Evolutionary conservation across 345 rosid genomes (phyloP).

Genomic region (Syzygium aqueum): DNA sequence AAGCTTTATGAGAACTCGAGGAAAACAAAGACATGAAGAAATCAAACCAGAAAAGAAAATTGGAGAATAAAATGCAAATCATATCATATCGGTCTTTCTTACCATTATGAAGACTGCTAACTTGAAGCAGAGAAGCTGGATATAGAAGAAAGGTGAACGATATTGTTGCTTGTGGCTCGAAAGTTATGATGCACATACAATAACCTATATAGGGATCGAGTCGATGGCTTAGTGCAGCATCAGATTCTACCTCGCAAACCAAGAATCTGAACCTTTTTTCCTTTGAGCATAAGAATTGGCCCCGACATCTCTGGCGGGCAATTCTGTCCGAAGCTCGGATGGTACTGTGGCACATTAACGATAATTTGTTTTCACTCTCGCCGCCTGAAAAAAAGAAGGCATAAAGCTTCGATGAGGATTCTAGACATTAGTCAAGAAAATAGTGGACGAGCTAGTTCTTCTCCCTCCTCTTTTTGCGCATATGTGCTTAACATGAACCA

Average conservation of each 20-base stretch:
- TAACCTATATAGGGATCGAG: neutral
- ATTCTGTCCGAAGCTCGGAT: neutral
- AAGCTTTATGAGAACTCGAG: neutral
- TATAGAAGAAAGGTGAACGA: neutral
- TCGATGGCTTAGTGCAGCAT: neutral
- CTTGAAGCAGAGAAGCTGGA: neutral
- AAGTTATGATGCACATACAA: neutral
- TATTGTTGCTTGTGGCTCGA: neutral
- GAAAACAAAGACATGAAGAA: neutral
- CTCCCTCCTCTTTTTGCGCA: neutral
- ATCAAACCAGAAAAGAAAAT: neutral
- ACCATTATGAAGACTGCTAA: neutral
- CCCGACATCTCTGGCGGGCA: neutral
- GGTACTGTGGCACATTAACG: neutral
- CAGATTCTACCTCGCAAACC: slow-evolving; percentile 1
- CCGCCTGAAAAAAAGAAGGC: neutral
- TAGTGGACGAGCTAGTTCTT: neutral
- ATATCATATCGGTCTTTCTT: neutral
- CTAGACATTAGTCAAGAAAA: neutral
- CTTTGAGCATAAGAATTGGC: neutral
- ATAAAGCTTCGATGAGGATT: neutral
- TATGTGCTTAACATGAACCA: neutral
- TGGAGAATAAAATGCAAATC: neutral
- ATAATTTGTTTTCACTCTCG: neutral
- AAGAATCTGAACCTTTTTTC: neutral